Evolutionary conservation across 352 stramenopile genomes (phyloP), one percentile per base, ranked within the genome.

Genomic region (Lagenidium sp.): DNA sequence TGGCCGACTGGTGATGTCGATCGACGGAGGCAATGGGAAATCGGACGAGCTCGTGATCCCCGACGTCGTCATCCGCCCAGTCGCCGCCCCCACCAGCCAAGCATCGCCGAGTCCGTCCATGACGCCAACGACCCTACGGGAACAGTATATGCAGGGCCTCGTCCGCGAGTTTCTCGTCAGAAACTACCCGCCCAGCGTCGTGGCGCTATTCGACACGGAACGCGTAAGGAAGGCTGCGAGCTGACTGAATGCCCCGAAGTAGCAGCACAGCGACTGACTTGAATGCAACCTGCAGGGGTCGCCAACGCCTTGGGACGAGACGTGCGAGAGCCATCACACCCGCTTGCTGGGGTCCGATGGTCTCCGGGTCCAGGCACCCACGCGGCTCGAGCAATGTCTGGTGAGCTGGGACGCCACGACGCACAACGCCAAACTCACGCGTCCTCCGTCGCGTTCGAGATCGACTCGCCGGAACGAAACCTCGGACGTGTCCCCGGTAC

Each of bases 311-410:
- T n/a, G n/a, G 16, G 31, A 48, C 10, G 29, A 47, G 20, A 25
- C 21, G 6, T 38, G 8, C 21, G 18, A 44, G 6, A n/a, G n/a
- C n/a, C n/a, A n/a, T n/a, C n/a, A n/a, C n/a, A n/a, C n/a, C n/a
- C n/a, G n/a, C n/a, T n/a, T n/a, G n/a, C n/a, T n/a, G n/a, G n/a
- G n/a, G n/a, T n/a, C n/a, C n/a, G n/a, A n/a, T n/a, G n/a, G n/a
- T n/a, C n/a, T n/a, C n/a, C n/a, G n/a, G n/a, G n/a, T n/a, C n/a
- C n/a, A n/a, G n/a, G n/a, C n/a, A n/a, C n/a, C 12, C 11, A 65
- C 68, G 1, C 19, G 49, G 3, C 39, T 78, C 8, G 62, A 82
- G 36, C 56, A 61, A 8, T 53, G 65, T 7, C 48, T 82, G 13
- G 38, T 59, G 13, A 44, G 39, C 4, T 74, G 63, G 30, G 68